These are phyloP conservation scores for Pisolithus orientalis DNA, from an alignment of 768 basidiomycete genomes.

Conservation along the genomic window DNA sequence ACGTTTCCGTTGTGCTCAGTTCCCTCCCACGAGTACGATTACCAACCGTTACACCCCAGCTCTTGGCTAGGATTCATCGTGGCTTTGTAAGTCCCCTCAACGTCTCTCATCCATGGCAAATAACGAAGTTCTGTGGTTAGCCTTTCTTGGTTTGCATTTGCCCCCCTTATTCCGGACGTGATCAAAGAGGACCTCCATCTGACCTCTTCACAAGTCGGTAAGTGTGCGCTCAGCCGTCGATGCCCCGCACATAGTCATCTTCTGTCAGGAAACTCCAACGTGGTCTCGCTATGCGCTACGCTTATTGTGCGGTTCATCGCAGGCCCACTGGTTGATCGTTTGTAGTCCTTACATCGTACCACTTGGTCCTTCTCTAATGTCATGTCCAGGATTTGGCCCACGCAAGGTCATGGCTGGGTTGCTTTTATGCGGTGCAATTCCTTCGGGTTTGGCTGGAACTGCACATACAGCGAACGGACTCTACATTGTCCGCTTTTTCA, in stretches of 20 bases:
- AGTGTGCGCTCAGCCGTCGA: neutral
- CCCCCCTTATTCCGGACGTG: conserved; percentile 52
- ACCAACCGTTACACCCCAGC: conserved; percentile 8
- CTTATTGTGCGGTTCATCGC: conserved; percentile 41
- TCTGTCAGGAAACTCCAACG: conserved; percentile 39
- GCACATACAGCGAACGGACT: conserved; percentile 35
- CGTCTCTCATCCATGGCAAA: neutral
- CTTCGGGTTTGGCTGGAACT: conserved; percentile 52
- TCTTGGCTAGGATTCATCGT: conserved; percentile 42
- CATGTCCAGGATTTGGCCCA: conserved; percentile 36
- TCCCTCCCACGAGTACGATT: no score
- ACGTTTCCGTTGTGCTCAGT: conserved; percentile 6
- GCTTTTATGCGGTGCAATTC: conserved; percentile 49
- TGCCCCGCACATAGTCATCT: neutral
- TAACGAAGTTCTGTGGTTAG: conserved; percentile 13
- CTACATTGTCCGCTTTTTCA: conserved; percentile 48
- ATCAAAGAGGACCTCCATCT: conserved; percentile 49
- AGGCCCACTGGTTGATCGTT: conserved; percentile 46
- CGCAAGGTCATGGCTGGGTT: conserved; percentile 49
- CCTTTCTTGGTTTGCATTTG: conserved; percentile 51
- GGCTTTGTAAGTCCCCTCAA: conserved; percentile 32
- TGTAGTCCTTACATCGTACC: conserved; percentile 1
- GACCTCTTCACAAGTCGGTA: conserved; percentile 38
- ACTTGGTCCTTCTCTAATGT: neutral
- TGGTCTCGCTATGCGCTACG: conserved; percentile 42